A percentile compares a stretch with the other conserved stretches of the same genome.
These are phyloP conservation scores for Botrytis medusae DNA, from an alignment of 2,329 filamentous ascomycete genomes.

Conservation along the genomic window DNA sequence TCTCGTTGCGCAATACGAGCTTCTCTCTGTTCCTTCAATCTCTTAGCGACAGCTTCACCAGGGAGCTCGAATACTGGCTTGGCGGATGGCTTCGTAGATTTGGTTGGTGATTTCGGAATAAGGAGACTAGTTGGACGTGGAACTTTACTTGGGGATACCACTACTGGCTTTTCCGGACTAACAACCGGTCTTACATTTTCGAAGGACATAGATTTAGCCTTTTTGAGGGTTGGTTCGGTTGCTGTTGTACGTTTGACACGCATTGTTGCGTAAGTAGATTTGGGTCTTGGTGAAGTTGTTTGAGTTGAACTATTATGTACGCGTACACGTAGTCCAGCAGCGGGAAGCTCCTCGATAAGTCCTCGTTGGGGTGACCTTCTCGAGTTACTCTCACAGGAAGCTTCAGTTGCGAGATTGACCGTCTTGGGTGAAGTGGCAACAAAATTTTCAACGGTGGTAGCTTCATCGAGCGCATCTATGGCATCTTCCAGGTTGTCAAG, in stretches of 20 bases:
- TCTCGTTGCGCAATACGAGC: conserved; percentile 49
- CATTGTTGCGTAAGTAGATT: conserved; percentile 44
- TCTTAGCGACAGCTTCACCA: conserved; percentile 59
- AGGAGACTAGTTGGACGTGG: conserved; percentile 45
- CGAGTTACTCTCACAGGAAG: background rate
- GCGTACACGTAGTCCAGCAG: conserved; percentile 1
- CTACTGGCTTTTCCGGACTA: conserved; percentile 35
- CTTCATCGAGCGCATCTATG: conserved; percentile 47
- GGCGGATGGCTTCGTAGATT: conserved; percentile 56
- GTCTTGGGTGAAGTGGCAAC: conserved; percentile 18
- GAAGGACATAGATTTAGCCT: conserved; percentile 36
- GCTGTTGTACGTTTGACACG: conserved; percentile 43
- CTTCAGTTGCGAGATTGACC: conserved; percentile 11
- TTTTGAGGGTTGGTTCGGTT: conserved; percentile 32
- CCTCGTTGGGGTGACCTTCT: conserved; percentile 4
- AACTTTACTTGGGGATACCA: conserved; percentile 30
- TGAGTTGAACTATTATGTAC: background rate
- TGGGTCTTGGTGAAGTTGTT: conserved; percentile 37
- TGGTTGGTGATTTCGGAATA: conserved; percentile 46
- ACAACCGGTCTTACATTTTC: conserved; percentile 22
- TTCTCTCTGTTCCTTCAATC: conserved; percentile 58
- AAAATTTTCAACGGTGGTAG: conserved; percentile 33
- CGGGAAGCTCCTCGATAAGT: conserved; percentile 2
- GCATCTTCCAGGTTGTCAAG: conserved; percentile 62
- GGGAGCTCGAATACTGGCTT: conserved; percentile 60